These are phyloP conservation scores for Aspergillus phoenicis DNA, from an alignment of 2,329 filamentous ascomycete species.

Conservation along the genomic window DNA sequence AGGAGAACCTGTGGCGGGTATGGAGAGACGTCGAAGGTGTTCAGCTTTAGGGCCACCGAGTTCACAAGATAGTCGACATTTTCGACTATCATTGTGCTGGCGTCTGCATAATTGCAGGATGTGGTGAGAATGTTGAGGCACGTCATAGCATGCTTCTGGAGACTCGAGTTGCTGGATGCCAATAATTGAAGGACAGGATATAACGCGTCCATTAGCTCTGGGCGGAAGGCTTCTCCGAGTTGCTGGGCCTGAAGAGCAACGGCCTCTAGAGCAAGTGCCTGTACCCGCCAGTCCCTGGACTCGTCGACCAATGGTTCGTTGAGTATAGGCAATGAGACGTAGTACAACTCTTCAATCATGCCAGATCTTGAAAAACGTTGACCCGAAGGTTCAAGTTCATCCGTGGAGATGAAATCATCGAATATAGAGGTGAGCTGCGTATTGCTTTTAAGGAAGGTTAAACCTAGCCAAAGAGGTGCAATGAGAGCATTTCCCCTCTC, in stretches of 20 bases:
- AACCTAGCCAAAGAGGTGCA: constrained; percentile 77
- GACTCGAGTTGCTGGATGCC: constrained; percentile 66
- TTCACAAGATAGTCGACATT: constrained; percentile 98
- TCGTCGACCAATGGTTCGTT: constrained; percentile 43
- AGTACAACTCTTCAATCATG: constrained; percentile 50
- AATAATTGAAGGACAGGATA: constrained; percentile 91
- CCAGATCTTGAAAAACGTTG: constrained; percentile 30
- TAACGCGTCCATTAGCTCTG: constrained; percentile 85
- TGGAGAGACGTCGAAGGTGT: constrained; percentile 88
- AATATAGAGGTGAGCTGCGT: constrained; percentile 57
- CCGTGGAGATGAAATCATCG: constrained; percentile 67
- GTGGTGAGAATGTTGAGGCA: constrained; percentile 78
- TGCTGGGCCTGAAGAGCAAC: constrained; percentile 74
- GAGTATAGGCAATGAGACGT: constrained; percentile 43
- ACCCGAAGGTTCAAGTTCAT: constrained; percentile 36
- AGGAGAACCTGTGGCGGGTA: constrained; percentile 85
- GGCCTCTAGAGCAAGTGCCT: constrained; percentile 79
- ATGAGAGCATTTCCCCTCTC: constrained; percentile 62
- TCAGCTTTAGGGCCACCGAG: constrained; percentile 82
- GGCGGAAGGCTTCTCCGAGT: constrained; percentile 69
- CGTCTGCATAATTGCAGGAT: constrained; percentile 72
- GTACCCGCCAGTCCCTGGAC: constrained; percentile 67
- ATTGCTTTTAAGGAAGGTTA: constrained; percentile 67
- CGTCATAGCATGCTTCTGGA: constrained; percentile 80
- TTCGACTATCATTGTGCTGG: constrained; percentile 78